Evolutionary conservation across 441 rosid genomes (phyloP), one percentile per base, ranked within the genome.

Genomic region (Melastoma candidum): DNA sequence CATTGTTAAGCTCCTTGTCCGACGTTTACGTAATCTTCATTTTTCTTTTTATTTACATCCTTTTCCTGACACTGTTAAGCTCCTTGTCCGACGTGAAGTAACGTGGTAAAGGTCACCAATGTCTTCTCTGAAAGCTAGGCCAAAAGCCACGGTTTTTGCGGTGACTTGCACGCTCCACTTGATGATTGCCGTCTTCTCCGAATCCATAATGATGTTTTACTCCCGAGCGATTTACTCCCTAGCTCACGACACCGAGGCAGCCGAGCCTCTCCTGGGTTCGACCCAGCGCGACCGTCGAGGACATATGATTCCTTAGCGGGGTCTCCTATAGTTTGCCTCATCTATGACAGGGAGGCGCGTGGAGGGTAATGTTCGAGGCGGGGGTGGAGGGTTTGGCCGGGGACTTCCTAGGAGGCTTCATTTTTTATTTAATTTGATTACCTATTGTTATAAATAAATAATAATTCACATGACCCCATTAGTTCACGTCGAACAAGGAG

Each of bases 231-330:
- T 76, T 59, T 75, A 77, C 76, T 68, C 76, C 57, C 71, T 84
- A 53, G 73, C 74, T 1, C 92, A 84, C 65, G 87, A 85, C 45
- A 57, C 50, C 47, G 84, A 81, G 27, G 66, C 77, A 2, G 85
- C 84, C 1, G 63, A 60, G 9, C 77, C 67, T 61, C 76, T 84
- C 48, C 57, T 77, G 26, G 89, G 89, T 0, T 79, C 94, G 11
- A 74, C 80, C 12, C 78, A 85, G 12, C 79, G 73, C 11, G 94
- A 84, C 60, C 89, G 79, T 76, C 77, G 62, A 63, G 74, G 70
- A 74, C 86, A 29, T 82, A 86, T 29, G 84, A 84, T 54, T 84
- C 94, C 1, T 84, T 84, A 56, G 73, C 89, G 22, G 9, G 94
- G 94, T 44, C 47, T 84, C 66, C 77, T 60, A 82, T 84, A 89